phyloP scores from a whole-genome alignment of 805 yeast species.

The Kregervanrija fluxuum region DNA sequence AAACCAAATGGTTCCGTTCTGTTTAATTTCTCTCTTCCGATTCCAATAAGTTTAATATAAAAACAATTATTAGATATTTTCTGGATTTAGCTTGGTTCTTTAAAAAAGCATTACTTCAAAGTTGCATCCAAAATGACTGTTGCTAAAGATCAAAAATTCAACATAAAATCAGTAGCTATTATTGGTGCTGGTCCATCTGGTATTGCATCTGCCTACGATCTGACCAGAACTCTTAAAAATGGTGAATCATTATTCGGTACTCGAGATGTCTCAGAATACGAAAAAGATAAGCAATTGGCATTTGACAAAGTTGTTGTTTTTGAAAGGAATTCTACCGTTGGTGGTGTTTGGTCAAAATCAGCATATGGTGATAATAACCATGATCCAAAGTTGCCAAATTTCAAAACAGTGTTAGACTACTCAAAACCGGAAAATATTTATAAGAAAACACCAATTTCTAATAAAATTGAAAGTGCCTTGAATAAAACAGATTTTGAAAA shows the following conservation, averaged over 20 bases:
- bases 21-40: too few species aligned
- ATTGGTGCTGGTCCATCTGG: conserved; percentile 40
- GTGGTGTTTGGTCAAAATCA: conserved; percentile 34
- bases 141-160: not conserved
- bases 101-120: too few species aligned
- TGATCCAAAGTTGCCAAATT: conserved; percentile 19
- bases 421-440: conserved; percentile 7
- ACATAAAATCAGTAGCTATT: conserved; percentile 26
- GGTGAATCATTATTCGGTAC: conserved; percentile 20
- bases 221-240: conserved; percentile 23
- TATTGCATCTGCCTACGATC: conserved; percentile 28
- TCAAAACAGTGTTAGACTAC: conserved; percentile 1
- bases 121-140: conserved; percentile 4
- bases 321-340: conserved; percentile 33
- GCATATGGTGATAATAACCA: conserved; percentile 7
- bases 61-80: too few species aligned
- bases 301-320: conserved; percentile 32
- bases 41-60: too few species aligned
- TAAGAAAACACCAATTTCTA: conserved; percentile 5
- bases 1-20: too few species aligned
- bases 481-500: conserved; percentile 27
- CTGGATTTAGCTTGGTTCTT: too few species aligned
- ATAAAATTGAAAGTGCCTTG: conserved; percentile 11
- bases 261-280: conserved; percentile 5
- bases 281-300: conserved; percentile 14